These are phyloP conservation scores for Metschnikowia cubensis DNA, from an alignment of 805 yeast species.

Conservation along the genomic window DNA sequence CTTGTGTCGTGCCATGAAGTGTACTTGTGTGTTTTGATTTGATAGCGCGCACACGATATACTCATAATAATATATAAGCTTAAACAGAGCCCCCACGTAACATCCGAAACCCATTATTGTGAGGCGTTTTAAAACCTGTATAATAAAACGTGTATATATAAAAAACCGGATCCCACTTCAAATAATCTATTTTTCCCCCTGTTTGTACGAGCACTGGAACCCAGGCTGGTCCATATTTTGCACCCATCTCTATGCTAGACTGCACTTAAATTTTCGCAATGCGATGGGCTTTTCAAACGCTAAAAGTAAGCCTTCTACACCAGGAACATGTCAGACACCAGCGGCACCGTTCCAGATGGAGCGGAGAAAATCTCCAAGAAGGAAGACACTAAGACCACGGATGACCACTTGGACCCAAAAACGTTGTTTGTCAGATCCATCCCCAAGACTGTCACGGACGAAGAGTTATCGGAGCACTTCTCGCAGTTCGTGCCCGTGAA, in stretches of 20 bases:
- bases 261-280: constrained; percentile 3
- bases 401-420: constrained; percentile 45
- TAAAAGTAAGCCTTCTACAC: neutral
- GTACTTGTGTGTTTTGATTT: constrained; percentile 4
- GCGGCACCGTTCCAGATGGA: neutral
- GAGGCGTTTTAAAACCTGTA: neutral
- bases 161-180: no score
- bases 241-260: neutral
- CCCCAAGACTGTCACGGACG: constrained; percentile 77
- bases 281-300: constrained; percentile 4
- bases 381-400: neutral
- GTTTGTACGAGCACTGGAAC: neutral
- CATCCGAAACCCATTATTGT: neutral
- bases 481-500: constrained; percentile 92
- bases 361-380: neutral
- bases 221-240: neutral
- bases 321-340: constrained; percentile 1
- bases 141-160: no score
- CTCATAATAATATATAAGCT: no score
- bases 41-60: constrained; percentile 1
- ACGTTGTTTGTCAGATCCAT: constrained; percentile 84
- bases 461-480: constrained; percentile 77
- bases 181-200: no score
- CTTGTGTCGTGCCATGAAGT: constrained; percentile 11
- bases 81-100: neutral